A percentile compares a stretch with the other conserved stretches of the same genome.
These are phyloP conservation scores for Monilinia fructicola DNA, from an alignment of 2,329 filamentous ascomycete genomes.

Conservation along the genomic window DNA sequence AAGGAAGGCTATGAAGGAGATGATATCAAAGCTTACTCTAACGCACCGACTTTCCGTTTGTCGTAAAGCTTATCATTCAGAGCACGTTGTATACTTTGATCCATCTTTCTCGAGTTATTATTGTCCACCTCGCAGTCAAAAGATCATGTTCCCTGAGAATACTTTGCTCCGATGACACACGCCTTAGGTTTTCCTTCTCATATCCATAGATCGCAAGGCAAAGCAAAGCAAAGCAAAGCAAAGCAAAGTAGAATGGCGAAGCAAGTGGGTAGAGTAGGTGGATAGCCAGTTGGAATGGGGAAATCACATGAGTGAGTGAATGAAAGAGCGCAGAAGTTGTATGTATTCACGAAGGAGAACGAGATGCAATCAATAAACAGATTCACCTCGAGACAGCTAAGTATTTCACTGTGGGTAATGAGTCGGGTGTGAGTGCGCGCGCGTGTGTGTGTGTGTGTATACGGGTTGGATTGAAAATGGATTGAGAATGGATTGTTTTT, in stretches of 20 bases:
- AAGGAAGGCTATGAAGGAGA: background rate
- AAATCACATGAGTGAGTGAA: conserved; percentile 17
- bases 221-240: background rate
- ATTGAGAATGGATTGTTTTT: conserved; percentile 13
- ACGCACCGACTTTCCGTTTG: conserved; percentile 91
- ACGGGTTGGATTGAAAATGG: no score
- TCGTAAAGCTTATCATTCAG: conserved; percentile 99
- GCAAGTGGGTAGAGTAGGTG: conserved; percentile 16
- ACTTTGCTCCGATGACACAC: conserved; percentile 11
- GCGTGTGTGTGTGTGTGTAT: background rate
- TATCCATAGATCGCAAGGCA: conserved; percentile 5
- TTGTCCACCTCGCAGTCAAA: background rate
- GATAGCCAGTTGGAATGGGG: conserved; percentile 14
- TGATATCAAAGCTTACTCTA: conserved; percentile 69
- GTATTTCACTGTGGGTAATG: background rate
- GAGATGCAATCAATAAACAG: conserved; percentile 2
- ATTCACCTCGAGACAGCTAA: background rate
- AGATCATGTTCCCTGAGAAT: conserved; percentile 5
- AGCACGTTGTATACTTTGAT: conserved; percentile 82
- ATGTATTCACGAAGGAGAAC: conserved; percentile 4
- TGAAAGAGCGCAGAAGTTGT: conserved; percentile 2
- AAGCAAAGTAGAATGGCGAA: conserved; percentile 11
- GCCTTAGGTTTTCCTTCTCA: conserved; percentile 19
- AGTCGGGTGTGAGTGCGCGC: background rate
- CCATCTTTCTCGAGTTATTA: conserved; percentile 62